phyloP scores from a whole-genome alignment of 2,329 filamentous ascomycete genomes.

The Zarea fungicola region DNA sequence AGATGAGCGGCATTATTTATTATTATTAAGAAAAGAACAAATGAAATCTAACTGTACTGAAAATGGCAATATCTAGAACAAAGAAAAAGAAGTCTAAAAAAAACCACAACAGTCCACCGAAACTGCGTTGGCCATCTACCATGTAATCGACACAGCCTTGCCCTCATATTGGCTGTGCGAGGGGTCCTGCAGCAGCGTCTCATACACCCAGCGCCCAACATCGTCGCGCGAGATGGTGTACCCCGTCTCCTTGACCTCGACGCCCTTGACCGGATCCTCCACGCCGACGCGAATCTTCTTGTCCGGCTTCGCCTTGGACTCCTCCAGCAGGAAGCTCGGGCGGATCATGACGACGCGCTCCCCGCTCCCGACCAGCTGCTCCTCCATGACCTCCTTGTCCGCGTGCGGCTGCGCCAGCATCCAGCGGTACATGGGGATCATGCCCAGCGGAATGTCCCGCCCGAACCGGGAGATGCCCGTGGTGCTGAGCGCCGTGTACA shows the following conservation, averaged over 20 bases:
- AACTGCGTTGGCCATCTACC: conserved; percentile 14
- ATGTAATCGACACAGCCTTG: conserved; percentile 27
- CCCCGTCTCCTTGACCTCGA: conserved; percentile 33
- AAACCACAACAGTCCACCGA: conserved; percentile 13
- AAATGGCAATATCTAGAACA: not conserved
- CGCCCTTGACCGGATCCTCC: conserved; percentile 27
- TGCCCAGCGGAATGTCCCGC: conserved; percentile 38
- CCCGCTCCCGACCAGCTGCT: conserved; percentile 20
- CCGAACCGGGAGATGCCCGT: conserved; percentile 35
- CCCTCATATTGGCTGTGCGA: conserved; percentile 19
- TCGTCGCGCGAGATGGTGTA: conserved; percentile 37
- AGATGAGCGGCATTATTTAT: too few relatives aligned
- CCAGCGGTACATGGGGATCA: conserved; percentile 39
- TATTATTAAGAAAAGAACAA: too few relatives aligned
- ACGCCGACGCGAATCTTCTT: conserved; percentile 24
- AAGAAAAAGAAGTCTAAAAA: not conserved
- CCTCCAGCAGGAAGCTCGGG: conserved; percentile 31
- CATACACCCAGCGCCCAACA: conserved; percentile 37
- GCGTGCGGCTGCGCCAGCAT: conserved; percentile 37
- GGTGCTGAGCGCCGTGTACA: conserved; percentile 33
- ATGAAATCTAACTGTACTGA: too few relatives aligned
- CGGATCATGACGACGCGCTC: conserved; percentile 35
- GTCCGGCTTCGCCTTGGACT: conserved; percentile 20
- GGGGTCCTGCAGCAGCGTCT: conserved; percentile 26
- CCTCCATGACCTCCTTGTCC: conserved; percentile 46